Percentiles rank a stretch among this genome's conserved stretches.
Evolutionary conservation across 2,329 filamentous ascomycete species (phyloP).

Genomic region (Pseudogymnoascus sp.): DNA sequence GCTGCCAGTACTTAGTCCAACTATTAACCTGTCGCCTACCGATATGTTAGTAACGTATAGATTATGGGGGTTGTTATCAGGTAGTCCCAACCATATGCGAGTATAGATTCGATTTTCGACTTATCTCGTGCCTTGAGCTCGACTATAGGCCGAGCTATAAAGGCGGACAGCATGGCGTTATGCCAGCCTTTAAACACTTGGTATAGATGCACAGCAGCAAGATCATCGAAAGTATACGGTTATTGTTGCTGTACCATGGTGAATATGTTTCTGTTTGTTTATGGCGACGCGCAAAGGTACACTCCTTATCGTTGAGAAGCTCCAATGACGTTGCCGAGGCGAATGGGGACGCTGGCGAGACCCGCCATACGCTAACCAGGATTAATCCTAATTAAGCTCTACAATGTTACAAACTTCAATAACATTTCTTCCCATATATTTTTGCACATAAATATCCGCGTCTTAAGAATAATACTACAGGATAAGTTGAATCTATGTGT

Average conservation of each 20-base stretch:
- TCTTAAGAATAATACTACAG: not conserved
- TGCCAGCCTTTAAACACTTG: not conserved
- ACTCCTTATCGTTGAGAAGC: constrained; percentile 5
- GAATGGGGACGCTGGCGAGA: not conserved
- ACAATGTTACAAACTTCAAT: not conserved
- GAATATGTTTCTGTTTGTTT: not conserved
- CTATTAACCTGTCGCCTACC: constrained; percentile 77
- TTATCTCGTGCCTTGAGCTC: constrained; percentile 95
- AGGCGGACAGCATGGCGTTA: constrained; percentile 83
- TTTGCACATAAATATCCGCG: not conserved
- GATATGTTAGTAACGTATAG: not conserved
- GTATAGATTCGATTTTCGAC: constrained; percentile 91
- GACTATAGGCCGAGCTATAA: constrained; percentile 91
- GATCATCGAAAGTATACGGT: not conserved
- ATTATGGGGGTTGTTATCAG: not conserved
- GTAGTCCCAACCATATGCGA: constrained; percentile 65
- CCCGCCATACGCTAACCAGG: not conserved
- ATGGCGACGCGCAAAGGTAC: not conserved
- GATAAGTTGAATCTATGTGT: not conserved
- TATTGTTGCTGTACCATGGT: not conserved
- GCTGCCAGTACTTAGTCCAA: constrained; percentile 82
- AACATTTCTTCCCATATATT: not conserved
- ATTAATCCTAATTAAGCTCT: not conserved
- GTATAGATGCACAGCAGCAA: not conserved
- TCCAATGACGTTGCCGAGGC: constrained; percentile 4